Evolutionary conservation across 2,329 filamentous ascomycete species (phyloP).

Genomic region (Fusarium pseudograminearum): DNA sequence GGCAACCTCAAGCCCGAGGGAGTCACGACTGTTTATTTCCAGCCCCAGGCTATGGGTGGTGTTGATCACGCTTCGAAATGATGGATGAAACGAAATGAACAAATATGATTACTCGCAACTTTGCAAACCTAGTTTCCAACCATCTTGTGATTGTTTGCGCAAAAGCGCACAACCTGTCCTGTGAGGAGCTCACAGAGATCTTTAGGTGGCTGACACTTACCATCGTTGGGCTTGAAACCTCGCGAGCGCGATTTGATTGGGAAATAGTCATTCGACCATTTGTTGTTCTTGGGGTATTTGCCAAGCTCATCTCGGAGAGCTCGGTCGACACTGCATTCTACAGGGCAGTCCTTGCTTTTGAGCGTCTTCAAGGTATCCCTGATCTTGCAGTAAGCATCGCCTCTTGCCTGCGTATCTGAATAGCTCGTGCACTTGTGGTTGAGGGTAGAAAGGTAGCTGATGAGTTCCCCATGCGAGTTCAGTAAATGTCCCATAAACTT

Average conservation of each 20-base stretch:
- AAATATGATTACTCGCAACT: neutral
- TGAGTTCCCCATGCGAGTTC: neutral
- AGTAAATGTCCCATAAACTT: neutral
- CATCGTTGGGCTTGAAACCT: neutral
- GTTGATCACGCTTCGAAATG: conserved; percentile 27
- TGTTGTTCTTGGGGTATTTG: neutral
- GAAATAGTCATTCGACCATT: neutral
- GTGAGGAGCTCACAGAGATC: neutral
- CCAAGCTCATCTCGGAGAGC: neutral
- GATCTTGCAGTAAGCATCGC: neutral
- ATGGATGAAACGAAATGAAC: neutral
- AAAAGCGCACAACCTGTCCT: neutral
- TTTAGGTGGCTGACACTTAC: neutral
- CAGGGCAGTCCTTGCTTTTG: neutral
- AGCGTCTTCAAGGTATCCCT: neutral
- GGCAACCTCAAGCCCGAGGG: conserved; percentile 51
- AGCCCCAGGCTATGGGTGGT: conserved; percentile 49
- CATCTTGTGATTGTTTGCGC: neutral
- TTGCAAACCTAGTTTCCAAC: neutral
- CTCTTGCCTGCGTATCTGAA: neutral
- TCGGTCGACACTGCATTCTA: neutral
- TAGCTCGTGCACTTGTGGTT: neutral
- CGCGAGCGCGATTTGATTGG: neutral
- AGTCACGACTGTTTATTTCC: conserved; percentile 58
- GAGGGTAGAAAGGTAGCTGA: neutral